Evolutionary conservation across 208 protist species (phyloP).

Genomic region (Acanthamoeba triangularis): DNA sequence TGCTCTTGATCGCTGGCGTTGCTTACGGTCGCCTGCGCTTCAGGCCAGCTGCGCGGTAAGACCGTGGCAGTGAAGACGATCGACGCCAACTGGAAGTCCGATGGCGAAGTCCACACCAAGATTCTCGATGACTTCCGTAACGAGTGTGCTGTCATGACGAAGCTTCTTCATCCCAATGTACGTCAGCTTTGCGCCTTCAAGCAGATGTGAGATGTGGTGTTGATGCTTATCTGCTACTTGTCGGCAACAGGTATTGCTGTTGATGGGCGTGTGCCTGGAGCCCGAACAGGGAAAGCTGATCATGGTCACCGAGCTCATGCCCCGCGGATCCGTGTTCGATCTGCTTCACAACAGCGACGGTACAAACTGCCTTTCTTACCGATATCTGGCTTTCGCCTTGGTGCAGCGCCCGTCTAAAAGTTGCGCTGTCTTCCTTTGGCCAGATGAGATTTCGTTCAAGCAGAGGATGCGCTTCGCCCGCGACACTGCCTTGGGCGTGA

Average conservation of each 20-base stretch:
- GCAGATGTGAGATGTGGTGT: background rate
- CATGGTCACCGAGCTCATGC: constrained; percentile 77
- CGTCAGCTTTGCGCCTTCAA: background rate
- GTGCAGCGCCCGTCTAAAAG: background rate
- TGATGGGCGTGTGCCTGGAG: constrained; percentile 76
- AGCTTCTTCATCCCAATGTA: constrained; percentile 74
- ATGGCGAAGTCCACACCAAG: constrained; percentile 48
- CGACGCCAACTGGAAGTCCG: constrained; percentile 54
- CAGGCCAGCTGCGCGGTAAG: constrained; percentile 68
- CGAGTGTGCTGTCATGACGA: constrained; percentile 76
- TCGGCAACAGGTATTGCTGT: constrained; percentile 24
- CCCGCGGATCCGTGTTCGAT: constrained; percentile 36
- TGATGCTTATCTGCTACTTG: background rate
- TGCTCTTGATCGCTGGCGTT: background rate
- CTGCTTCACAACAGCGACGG: constrained; percentile 68
- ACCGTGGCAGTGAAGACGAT: constrained; percentile 76
- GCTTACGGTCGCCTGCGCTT: background rate
- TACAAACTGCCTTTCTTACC: background rate
- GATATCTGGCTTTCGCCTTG: background rate
- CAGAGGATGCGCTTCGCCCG: constrained; percentile 73
- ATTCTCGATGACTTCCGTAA: constrained; percentile 75
- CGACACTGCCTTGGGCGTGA: constrained; percentile 75
- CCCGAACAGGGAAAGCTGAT: constrained; percentile 55
- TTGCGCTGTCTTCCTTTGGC: background rate
- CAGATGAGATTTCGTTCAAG: constrained; percentile 68